phyloP scores from a whole-genome alignment of 768 basidiomycete genomes.

The Tephrocybe sp. region DNA sequence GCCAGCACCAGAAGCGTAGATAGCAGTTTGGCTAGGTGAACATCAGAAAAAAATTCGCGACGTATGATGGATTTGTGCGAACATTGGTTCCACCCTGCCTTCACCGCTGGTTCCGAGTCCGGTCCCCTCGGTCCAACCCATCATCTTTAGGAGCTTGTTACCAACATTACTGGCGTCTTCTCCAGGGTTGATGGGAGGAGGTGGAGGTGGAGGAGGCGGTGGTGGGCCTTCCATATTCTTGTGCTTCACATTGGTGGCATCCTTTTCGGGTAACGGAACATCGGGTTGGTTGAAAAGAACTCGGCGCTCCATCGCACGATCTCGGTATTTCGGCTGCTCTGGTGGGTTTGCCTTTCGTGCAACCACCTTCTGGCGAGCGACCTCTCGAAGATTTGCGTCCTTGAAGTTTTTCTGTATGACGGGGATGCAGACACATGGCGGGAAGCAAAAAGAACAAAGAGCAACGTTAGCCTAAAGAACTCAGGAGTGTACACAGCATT shows the following conservation, averaged over 20 bases:
- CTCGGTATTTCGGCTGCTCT: conserved; percentile 84
- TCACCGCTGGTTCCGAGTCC: conserved; percentile 82
- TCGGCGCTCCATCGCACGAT: conserved; percentile 90
- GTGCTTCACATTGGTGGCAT: conserved; percentile 31
- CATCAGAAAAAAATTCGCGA: neutral
- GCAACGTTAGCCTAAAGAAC: conserved; percentile 29
- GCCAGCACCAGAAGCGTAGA: conserved; percentile 86
- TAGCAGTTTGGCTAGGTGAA: conserved; percentile 63
- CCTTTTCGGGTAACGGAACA: conserved; percentile 60
- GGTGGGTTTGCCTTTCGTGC: conserved; percentile 33
- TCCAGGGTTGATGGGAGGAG: conserved; percentile 64
- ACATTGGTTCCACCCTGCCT: conserved; percentile 88
- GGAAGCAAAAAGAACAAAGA: conserved; percentile 22
- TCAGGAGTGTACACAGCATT: conserved; percentile 30
- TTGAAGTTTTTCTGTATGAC: conserved; percentile 79
- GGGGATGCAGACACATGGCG: conserved; percentile 5
- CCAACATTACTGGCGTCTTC: conserved; percentile 86
- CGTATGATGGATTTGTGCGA: conserved; percentile 25
- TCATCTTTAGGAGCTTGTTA: conserved; percentile 91
- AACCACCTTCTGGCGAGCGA: conserved; percentile 67
- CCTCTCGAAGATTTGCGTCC: conserved; percentile 67
- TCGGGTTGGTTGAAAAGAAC: conserved; percentile 92
- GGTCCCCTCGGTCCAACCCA: conserved; percentile 94
- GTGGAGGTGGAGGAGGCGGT: conserved; percentile 59
- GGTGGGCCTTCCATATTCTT: conserved; percentile 58